Percentiles rank a stretch among this genome's conserved stretches.
phyloP scores from a whole-genome alignment of 139 green algal species.

The Chlamydomonas urium region DNA sequence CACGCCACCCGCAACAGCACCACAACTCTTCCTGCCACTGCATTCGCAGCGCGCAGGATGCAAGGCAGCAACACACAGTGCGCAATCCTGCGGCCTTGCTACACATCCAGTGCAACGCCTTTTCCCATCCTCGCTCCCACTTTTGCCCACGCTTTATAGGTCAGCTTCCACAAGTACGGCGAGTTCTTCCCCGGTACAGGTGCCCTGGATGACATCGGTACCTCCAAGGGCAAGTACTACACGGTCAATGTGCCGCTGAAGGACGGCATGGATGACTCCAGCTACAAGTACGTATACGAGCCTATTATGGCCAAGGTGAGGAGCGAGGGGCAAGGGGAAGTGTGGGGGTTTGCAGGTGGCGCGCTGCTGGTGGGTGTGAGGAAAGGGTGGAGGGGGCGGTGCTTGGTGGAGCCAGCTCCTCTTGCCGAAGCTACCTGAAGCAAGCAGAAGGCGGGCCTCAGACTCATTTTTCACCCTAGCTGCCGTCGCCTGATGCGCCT shows the following conservation, averaged over 20 bases:
- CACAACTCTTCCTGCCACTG: too few species aligned
- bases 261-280: conserved; percentile 95
- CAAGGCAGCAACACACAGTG: too few species aligned
- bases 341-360: background rate
- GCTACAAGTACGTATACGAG: conserved; percentile 90
- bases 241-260: conserved; percentile 78
- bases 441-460: too few species aligned
- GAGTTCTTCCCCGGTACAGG: conserved; percentile 98
- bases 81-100: background rate
- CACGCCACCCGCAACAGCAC: too few species aligned
- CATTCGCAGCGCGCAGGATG: too few species aligned
- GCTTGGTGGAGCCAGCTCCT: too few species aligned
- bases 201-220: conserved; percentile 72
- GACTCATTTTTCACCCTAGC: too few species aligned
- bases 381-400: background rate
- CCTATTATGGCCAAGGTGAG: conserved; percentile 82
- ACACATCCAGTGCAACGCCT: background rate
- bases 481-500: too few species aligned
- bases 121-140: background rate
- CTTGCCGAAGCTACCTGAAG: too few species aligned
- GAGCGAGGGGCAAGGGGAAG: too few species aligned
- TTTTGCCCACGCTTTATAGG: conserved; percentile 30
- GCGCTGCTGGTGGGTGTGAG: background rate
- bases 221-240: conserved; percentile 70
- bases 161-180: conserved; percentile 93